Evolutionary conservation across 441 rosid genomes (phyloP).

Genomic region (Populus hybrid): DNA sequence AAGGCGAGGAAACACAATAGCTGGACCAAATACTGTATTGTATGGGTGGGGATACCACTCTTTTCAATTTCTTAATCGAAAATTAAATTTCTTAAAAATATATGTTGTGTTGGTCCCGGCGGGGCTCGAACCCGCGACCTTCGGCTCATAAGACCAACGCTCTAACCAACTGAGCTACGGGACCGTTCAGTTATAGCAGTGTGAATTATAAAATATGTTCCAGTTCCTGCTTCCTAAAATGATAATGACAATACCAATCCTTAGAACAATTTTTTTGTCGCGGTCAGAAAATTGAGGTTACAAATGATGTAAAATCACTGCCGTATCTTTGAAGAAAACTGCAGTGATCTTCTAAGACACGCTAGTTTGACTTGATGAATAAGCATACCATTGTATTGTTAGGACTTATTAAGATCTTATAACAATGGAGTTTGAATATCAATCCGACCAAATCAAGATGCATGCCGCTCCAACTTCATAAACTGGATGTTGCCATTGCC

Average conservation of each 20-base stretch:
- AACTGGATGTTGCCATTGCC: neutral
- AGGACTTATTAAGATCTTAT: neutral
- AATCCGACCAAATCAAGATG: neutral
- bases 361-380: neutral
- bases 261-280: too few relatives aligned
- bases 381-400: neutral
- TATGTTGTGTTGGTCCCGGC: constrained; percentile 57
- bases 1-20: neutral
- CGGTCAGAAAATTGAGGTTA: neutral
- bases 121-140: constrained; percentile 96
- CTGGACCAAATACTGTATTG: neutral
- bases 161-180: constrained; percentile 98
- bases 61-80: neutral
- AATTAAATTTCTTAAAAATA: too few relatives aligned
- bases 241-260: neutral
- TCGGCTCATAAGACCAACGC: constrained; percentile 99
- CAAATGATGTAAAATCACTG: too few relatives aligned
- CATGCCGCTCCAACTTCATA: neutral
- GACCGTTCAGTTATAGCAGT: constrained; percentile 15
- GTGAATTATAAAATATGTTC: too few relatives aligned
- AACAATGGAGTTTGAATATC: neutral
- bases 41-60: neutral
- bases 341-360: neutral
- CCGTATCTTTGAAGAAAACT: too few relatives aligned
- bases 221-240: neutral